Evolutionary conservation across 495 filamentous ascomycete species (phyloP), one percentile per base, ranked within the genome.

Genomic region (Annulohypoxylon nitens): DNA sequence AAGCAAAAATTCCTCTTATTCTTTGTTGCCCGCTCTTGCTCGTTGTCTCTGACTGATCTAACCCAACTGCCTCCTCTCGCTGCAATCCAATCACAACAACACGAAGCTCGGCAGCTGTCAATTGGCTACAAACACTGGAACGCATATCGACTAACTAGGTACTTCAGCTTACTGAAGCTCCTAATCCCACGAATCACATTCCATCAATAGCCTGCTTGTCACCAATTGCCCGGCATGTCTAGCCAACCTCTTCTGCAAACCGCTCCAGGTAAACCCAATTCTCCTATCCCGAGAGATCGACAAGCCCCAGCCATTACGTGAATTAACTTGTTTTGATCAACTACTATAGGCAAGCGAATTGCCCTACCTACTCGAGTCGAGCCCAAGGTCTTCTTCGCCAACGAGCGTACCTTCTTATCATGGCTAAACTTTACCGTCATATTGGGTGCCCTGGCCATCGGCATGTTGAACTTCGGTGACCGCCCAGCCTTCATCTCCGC

Each of bases 371-470:
- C 94, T 47, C 94, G 96, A 70, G 95, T 99, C 81, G 96, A 99
- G 80, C 96, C 96, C 43, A 99, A 99, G 83, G 96, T 99, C 84
- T 99, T 98, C 90, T 99, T 99, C 87, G 96, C 96, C 81, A 98
- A 98, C 86, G 96, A 99, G 86, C 94, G 96, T 60, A 99, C 96
- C 45, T 99, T 98, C 78, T 90, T 99, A 76, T 96, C 93, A 78
- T 99, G 97, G 97, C 92, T 99, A 75, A 98, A 98, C 86, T 98
- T 98, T 88, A 96, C 93, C 78, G 95, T 98, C 78, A 95, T 99
- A 81, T 90, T 99, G 47, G 96, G 96, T 76, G 95, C 95, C 61
- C 89, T 99, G 58, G 95, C 95, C 26, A 91, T 98, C 64, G 96
- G 97, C 61, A 93, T 99, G 69, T 88, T 99, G 70, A 99, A 99